Evolutionary conservation across 2,329 filamentous ascomycete species (phyloP).

Genomic region (Pseudogymnoascus sp.): DNA sequence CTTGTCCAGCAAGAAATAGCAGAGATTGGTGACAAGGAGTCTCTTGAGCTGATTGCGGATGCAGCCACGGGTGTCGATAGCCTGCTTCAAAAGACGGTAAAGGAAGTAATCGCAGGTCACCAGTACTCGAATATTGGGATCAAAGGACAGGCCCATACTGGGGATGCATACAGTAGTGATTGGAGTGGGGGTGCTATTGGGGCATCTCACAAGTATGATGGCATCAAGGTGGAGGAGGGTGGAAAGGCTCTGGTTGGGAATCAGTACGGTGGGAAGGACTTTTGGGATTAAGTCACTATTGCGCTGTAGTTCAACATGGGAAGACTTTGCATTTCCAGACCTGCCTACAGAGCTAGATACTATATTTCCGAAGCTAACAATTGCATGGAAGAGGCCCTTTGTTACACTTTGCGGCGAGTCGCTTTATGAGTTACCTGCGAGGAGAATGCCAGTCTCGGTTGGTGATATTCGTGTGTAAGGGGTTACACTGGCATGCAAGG

Average conservation of each 20-base stretch:
- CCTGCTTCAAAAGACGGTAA: constrained; percentile 16
- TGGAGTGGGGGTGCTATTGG: constrained; percentile 13
- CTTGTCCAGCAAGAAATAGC: constrained; percentile 15
- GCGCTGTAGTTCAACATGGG: not conserved
- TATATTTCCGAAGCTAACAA: no score
- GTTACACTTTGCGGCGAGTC: no score
- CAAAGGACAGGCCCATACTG: constrained; percentile 10
- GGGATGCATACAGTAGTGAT: constrained; percentile 14
- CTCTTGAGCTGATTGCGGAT: constrained; percentile 15
- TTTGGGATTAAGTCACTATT: constrained; percentile 9
- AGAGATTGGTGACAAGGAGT: constrained; percentile 9
- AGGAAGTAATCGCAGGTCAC: constrained; percentile 12
- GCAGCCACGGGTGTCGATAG: constrained; percentile 13
- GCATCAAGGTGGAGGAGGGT: constrained; percentile 11
- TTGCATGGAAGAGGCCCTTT: no score
- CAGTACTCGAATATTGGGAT: constrained; percentile 14
- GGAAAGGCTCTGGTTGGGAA: constrained; percentile 13
- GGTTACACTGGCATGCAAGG: no score
- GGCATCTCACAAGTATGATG: constrained; percentile 12
- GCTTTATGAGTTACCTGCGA: no score
- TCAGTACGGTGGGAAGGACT: constrained; percentile 15
- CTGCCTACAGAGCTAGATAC: no score
- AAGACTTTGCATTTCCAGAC: no score
- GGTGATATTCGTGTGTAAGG: no score
- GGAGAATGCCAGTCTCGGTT: no score